Evolutionary conservation across 169 alveolate genomes (phyloP), one percentile per base, ranked within the genome.

Genomic region (Cyclospora cayetanensis): DNA sequence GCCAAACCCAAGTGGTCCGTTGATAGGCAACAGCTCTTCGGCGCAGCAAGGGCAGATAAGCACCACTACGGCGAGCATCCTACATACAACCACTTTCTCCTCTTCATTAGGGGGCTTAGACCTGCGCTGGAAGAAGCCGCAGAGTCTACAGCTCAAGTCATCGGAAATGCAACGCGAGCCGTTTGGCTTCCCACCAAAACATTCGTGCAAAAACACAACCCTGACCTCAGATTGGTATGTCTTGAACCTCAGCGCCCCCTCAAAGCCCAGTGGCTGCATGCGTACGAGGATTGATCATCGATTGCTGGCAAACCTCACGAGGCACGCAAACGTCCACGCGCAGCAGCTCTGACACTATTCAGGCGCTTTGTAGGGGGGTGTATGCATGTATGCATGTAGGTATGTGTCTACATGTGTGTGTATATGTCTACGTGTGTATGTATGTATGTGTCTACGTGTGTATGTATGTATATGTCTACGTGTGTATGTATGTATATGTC

Each of bases 161-260:
- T 85, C n/a, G 92, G 89, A 42, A 43, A 41, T 41, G 74, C 93
- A 37, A 93, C 91, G 7, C 80, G 43, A 2, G 88, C 66, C 86
- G 88, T 96, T 31, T 93, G 88, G 66, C 90, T 77, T 27, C 98
- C 98, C 41, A 4, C 95, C 42, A 93, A 77, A 68, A 80, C 84
- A 46, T 66, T 95, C 68, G 95, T 95, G 29, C 82, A 90, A 46
- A 95, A 90, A 80, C 98, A 96, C 90, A 96, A 96, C 92, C 98
- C 98, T 25, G 98, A 96, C 79, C 82, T 96, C 90, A 95, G 97
- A 90, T 95, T 95, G 89, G 96, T 93, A 91, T 80, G 93, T 50
- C 52, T 31, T 27, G 35, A 27, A 31, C 82, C 82, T 41, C n/a
- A n/a, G n/a, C n/a, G n/a, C n/a, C n/a, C n/a, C n/a, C n/a, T n/a